Evolutionary conservation across 805 yeast genomes (phyloP).

Genomic region (Maudiozyma pseudohumilis): DNA sequence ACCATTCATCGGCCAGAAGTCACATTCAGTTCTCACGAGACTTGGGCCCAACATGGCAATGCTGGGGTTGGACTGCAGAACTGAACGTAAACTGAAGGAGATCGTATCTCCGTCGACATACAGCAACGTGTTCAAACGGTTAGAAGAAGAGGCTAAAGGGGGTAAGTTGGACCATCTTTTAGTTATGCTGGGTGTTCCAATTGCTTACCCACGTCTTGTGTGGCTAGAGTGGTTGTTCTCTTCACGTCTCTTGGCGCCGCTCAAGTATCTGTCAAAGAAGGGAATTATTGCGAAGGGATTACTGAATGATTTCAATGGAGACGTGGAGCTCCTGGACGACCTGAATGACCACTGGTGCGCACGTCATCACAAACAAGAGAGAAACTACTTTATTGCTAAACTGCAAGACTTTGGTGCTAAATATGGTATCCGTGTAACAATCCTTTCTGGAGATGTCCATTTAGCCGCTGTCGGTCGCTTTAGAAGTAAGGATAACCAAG

Average conservation of each 20-base stretch:
- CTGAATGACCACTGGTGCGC: constrained; percentile 97
- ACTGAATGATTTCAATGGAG: constrained; percentile 87
- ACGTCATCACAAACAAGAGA: constrained; percentile 71
- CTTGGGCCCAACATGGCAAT: constrained; percentile 67
- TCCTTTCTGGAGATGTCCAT: constrained; percentile 90
- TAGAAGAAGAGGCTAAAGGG: constrained; percentile 42
- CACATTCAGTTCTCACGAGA: constrained; percentile 62
- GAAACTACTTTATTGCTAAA: constrained; percentile 56
- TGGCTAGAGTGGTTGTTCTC: constrained; percentile 76
- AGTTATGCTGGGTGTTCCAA: constrained; percentile 87
- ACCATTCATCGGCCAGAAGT: constrained; percentile 48
- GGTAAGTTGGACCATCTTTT: constrained; percentile 63
- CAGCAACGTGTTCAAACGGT: constrained; percentile 46
- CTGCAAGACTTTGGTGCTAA: constrained; percentile 58
- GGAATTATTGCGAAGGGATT: constrained; percentile 61
- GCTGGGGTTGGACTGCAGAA: constrained; percentile 84
- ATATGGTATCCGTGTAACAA: constrained; percentile 64
- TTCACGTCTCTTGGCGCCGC: constrained; percentile 51
- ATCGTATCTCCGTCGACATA: constrained; percentile 52
- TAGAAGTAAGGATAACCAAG: constrained; percentile 38
- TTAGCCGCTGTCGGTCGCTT: constrained; percentile 76
- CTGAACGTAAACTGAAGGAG: constrained; percentile 64
- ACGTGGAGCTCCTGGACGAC: constrained; percentile 84
- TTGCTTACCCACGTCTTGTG: constrained; percentile 87
- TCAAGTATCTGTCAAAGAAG: constrained; percentile 48